A percentile compares a stretch with the other conserved stretches of the same genome.
Conservation (phyloP, 1,139 yeast genomes). For the Suhomyces bokatorum region DNA sequence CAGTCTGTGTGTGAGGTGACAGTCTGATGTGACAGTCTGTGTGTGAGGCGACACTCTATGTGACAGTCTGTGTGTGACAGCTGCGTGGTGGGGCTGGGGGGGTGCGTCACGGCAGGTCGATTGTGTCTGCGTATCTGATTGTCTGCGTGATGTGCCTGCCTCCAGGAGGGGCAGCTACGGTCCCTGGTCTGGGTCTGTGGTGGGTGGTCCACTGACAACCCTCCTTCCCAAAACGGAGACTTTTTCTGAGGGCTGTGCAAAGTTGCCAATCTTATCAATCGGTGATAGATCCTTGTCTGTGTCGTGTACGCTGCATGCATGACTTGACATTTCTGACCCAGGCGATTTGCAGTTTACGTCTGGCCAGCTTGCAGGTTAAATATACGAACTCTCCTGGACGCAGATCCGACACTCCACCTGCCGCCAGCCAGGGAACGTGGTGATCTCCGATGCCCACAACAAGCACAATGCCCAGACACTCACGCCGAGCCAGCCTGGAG, state of each 20-base stretch:
- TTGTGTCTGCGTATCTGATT: no score
- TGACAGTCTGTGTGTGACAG: no score
- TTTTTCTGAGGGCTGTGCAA: constrained; percentile 1
- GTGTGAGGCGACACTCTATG: no score
- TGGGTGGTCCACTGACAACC: no score
- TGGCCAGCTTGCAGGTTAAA: constrained; percentile 3
- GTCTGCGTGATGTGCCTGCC: background rate
- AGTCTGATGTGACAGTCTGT: no score
- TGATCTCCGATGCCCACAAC: background rate
- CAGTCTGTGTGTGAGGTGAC: no score
- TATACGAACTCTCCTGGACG: constrained; percentile 1
- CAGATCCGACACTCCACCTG: background rate
- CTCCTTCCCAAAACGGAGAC: background rate
- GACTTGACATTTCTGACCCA: constrained; percentile 4
- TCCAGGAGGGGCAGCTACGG: no score
- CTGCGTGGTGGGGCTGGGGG: no score
- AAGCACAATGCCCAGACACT: no score
- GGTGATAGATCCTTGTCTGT: constrained; percentile 2
- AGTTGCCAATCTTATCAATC: constrained; percentile 5
- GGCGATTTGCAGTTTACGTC: constrained; percentile 1
- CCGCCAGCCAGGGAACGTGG: background rate
- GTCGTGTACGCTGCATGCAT: background rate
- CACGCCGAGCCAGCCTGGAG: no score
- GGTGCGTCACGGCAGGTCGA: no score
- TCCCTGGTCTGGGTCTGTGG: no score